phyloP scores from a whole-genome alignment of 176 grass and related monocot species.

The Puccinellia tenuiflora region DNA sequence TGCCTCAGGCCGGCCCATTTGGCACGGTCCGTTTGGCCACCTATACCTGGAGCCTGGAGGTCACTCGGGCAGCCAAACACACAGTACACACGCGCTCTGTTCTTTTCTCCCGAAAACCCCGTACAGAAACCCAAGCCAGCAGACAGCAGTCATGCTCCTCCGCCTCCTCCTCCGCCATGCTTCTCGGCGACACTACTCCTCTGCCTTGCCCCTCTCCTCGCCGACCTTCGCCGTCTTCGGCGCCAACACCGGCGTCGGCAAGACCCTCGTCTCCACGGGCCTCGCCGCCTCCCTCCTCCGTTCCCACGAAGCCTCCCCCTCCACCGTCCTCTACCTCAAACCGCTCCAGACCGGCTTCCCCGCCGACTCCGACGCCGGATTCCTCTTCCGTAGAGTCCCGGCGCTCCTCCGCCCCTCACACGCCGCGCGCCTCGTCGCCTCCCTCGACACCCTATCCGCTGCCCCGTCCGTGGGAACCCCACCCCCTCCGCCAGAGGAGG shows the following conservation, averaged over 20 bases:
- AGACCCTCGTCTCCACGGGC: constrained; percentile 82
- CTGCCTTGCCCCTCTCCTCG: constrained; percentile 25
- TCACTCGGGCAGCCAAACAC: no score
- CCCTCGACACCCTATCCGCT: constrained; percentile 50
- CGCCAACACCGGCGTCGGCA: constrained; percentile 90
- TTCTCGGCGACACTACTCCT: not conserved
- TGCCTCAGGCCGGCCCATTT: no score
- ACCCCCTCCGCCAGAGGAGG: constrained; percentile 25
- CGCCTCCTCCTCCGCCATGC: constrained; percentile 2
- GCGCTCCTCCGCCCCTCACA: constrained; percentile 30
- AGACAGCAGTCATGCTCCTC: constrained; percentile 20
- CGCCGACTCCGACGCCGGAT: constrained; percentile 71
- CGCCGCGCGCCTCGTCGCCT: constrained; percentile 33
- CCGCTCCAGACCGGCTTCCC: constrained; percentile 90
- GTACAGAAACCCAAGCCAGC: constrained; percentile 15
- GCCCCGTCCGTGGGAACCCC: constrained; percentile 37
- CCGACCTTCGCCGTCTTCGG: constrained; percentile 73
- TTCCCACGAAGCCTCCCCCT: constrained; percentile 12
- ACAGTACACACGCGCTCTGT: not conserved
- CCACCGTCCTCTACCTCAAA: constrained; percentile 67
- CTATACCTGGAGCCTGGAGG: no score
- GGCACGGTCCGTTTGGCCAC: no score
- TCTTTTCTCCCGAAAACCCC: not conserved
- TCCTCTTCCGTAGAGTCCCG: constrained; percentile 46
- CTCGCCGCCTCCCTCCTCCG: constrained; percentile 55